Base-by-base conservation (phyloP, 2,329 filamentous ascomycete species). In the Podosphaera aphanis region DNA sequence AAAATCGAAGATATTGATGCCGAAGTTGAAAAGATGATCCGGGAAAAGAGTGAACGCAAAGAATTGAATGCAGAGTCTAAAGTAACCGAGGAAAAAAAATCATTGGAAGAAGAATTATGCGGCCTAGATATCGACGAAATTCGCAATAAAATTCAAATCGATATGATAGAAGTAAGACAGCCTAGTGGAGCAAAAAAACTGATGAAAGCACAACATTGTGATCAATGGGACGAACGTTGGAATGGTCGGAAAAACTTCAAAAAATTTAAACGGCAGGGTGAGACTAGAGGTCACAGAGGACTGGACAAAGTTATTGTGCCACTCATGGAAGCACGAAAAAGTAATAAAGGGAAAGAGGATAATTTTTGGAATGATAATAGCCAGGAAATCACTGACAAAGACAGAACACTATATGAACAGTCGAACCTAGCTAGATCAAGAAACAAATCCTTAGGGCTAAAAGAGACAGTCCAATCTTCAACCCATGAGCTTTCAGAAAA, bases 241-340 rank as follows among this genome's bases (percentile, higher is more conserved):
- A 93, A 94, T 58, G 90, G 88, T 0, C 71, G 88, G 38, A 88
- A 84, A 61, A 95, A 98, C 57, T 98, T 93, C 65, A 98, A 98
- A 61, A 81, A 75, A 54, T 98, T 98, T 57, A 68, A 70, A 19
- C 68, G 67, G 46, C 67, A 73, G 45, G 77, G 73, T 20, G 48
- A 50, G 45, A 59, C 55, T 19, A 50, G 48, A 11, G 39, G 19
- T 16, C 15, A 25, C 3, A 35, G 31, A 20, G 29, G 19, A 21
- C 23, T 25, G 15, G 39, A 46, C 49, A 52, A 50, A 13, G 61
- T 60, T 0, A 75, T 83, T 44, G 74, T 83, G 11, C 64, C 67
- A 0, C 61, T 83, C 1, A 72, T 80, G 52, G 74, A 77, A 56
- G 69, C 71, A 1, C 67, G 67, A 46, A 67, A 65, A 48, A 72